Base-by-base conservation (phyloP, 192 early-diverging fungal genomes). In the Rhizophagus prolifer region DNA sequence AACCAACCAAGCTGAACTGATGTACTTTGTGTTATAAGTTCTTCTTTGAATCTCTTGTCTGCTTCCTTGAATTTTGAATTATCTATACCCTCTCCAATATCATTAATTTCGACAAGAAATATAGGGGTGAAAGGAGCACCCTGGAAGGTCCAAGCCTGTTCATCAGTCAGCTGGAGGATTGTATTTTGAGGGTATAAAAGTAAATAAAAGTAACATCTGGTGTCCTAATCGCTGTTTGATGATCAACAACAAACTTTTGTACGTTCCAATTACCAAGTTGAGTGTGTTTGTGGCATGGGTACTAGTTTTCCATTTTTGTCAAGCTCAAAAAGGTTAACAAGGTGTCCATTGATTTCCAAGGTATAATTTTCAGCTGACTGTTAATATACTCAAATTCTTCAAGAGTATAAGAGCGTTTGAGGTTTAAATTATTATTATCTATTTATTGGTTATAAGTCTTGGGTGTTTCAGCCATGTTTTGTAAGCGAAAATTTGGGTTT, bases 211-310 rank as follows among this genome's bases (percentile, higher is more conserved):
- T 8, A 41, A 41, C 9, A 8, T 41, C 67, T 41, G 67, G 67
- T 25, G 70, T 66, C 44, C 68, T 61, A 30, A 78, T 78, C 58
- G 46, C 71, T 78, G 25, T 70, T 44, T 38, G 8, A 70, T 50
- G 67, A 25, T n/a, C 70, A 70, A 70, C 38, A 41, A 38, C 28
- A 71, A 78, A 78, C 61, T 78, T 78, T 25, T 36, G 23, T n/a
- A 78, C 44, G 41, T 78, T 78, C 77, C 69, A 78, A n/a, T 78
- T 59, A 5, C 13, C 46, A 78, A 58, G 61, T 78, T n/a, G n/a
- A n/a, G 77, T 21, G 63, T 69, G 63, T 46, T 69, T 47, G 75
- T 59, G 26, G 64, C 23, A 70, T 46, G 31, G 75, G 75, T 21
- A 77, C 54, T 59, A 77, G 75, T 68, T 59, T 77, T 7, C 63